These are phyloP conservation scores for Stromatinia cepivora DNA, from an alignment of 2,329 filamentous ascomycete species.

Conservation along the genomic window DNA sequence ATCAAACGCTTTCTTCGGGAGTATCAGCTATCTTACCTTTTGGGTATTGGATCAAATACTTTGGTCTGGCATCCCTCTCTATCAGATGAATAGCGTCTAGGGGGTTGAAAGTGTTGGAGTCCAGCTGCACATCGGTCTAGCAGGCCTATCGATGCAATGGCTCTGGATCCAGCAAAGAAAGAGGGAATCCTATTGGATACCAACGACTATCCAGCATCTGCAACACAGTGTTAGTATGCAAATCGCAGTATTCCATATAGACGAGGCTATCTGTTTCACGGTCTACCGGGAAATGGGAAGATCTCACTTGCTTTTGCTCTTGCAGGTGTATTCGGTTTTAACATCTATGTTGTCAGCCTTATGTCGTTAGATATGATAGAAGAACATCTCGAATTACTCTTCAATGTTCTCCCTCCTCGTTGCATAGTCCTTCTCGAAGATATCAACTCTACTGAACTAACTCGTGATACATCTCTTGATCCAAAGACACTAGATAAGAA, in stretches of 20 bases:
- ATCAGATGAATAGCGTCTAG: neutral
- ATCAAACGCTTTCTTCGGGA: too few species aligned
- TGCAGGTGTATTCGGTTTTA: conserved; percentile 64
- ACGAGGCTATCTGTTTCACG: conserved; percentile 75
- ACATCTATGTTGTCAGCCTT: conserved; percentile 64
- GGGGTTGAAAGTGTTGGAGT: neutral
- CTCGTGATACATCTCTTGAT: too few species aligned
- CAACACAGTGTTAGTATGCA: conserved; percentile 70
- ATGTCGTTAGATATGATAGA: conserved; percentile 61
- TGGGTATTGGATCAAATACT: neutral
- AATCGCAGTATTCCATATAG: conserved; percentile 73
- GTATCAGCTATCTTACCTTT: too few species aligned
- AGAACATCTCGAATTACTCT: conserved; percentile 58
- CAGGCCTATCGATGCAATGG: neutral
- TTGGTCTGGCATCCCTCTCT: neutral
- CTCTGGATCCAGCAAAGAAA: conserved; percentile 50
- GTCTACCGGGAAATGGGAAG: conserved; percentile 73
- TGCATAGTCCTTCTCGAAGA: conserved; percentile 69
- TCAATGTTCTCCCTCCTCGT: conserved; percentile 59
- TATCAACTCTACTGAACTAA: conserved; percentile 64
- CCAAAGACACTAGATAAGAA: too few species aligned
- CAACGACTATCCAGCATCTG: conserved; percentile 73
- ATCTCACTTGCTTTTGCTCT: conserved; percentile 66
- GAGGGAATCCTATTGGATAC: conserved; percentile 67
- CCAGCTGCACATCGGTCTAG: neutral